Conservation (phyloP, 495 filamentous ascomycete genomes). For the Penicillium goetzii region DNA sequence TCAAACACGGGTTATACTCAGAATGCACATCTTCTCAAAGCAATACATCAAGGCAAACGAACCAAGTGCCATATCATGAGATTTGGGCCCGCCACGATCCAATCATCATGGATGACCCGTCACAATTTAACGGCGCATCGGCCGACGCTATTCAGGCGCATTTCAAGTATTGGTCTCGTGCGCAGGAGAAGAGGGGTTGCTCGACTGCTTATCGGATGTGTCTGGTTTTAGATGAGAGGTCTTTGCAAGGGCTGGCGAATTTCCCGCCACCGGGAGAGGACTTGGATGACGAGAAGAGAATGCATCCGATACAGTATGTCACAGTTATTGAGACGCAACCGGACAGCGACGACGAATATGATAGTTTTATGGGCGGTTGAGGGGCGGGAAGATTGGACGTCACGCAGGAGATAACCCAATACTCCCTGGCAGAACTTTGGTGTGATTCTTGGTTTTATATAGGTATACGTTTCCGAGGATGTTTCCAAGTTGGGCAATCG, state of each 20-base stretch:
- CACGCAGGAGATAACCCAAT: too few relatives aligned
- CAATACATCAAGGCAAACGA: background rate
- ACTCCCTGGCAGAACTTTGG: background rate
- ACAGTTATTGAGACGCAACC: background rate
- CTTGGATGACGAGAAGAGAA: background rate
- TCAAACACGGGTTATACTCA: conserved; percentile 5
- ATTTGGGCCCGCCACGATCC: background rate
- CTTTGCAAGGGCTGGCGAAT: conserved; percentile 2
- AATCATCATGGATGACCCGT: background rate
- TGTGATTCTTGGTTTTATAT: background rate
- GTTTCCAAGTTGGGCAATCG: background rate
- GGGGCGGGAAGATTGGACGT: background rate
- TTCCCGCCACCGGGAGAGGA: background rate
- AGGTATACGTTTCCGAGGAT: background rate
- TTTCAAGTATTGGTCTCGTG: background rate
- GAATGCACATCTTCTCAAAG: background rate
- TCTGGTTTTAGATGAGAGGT: conserved; percentile 12
- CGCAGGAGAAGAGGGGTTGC: background rate
- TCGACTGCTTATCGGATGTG: conserved; percentile 4
- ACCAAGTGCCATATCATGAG: background rate
- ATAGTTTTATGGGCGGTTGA: conserved; percentile 1
- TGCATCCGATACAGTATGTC: conserved; percentile 1
- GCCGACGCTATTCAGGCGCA: background rate
- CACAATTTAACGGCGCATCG: background rate
- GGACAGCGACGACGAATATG: conserved; percentile 1